Percentiles rank a stretch among this genome's conserved stretches.
Conservation (phyloP, 495 filamentous ascomycete genomes). For the Aspergillus saccharolyticus region DNA sequence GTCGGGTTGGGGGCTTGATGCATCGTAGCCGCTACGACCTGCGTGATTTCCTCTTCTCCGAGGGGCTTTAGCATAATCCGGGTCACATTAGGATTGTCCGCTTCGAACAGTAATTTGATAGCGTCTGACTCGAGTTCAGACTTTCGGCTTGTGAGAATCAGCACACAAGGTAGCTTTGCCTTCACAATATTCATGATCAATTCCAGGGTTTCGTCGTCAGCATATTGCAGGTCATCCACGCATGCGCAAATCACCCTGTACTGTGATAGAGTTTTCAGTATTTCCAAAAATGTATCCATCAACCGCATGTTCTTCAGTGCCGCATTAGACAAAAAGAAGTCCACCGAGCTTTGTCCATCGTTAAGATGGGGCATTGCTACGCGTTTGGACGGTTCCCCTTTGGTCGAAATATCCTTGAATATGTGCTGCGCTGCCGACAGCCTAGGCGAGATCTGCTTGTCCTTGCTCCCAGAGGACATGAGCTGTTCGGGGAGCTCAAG, state of each 20-base stretch:
- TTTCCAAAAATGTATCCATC: conserved; percentile 77
- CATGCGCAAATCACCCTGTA: conserved; percentile 79
- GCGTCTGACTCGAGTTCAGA: conserved; percentile 36
- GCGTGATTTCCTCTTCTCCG: conserved; percentile 65
- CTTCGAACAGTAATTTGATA: conserved; percentile 40
- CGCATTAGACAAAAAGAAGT: conserved; percentile 64
- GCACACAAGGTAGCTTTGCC: conserved; percentile 67
- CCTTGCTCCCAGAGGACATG: conserved; percentile 44
- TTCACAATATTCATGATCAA: conserved; percentile 69
- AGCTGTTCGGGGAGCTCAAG: conserved; percentile 76
- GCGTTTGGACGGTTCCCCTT: conserved; percentile 33
- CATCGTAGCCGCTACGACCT: conserved; percentile 74
- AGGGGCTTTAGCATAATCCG: conserved; percentile 63
- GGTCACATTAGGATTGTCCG: conserved; percentile 48
- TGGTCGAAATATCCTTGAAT: conserved; percentile 24
- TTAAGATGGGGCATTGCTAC: conserved; percentile 31
- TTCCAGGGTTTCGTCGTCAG: conserved; percentile 79
- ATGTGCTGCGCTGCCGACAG: conserved; percentile 26
- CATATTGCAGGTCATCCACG: conserved; percentile 81
- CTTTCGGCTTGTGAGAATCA: conserved; percentile 56
- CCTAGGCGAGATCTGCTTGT: conserved; percentile 32
- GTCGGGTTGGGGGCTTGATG: conserved; percentile 36
- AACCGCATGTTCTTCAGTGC: conserved; percentile 71
- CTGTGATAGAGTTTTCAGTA: conserved; percentile 70
- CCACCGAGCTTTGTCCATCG: conserved; percentile 53